Conservation (phyloP, 176 grass and related monocot genomes). For the Oryza punctata region DNA sequence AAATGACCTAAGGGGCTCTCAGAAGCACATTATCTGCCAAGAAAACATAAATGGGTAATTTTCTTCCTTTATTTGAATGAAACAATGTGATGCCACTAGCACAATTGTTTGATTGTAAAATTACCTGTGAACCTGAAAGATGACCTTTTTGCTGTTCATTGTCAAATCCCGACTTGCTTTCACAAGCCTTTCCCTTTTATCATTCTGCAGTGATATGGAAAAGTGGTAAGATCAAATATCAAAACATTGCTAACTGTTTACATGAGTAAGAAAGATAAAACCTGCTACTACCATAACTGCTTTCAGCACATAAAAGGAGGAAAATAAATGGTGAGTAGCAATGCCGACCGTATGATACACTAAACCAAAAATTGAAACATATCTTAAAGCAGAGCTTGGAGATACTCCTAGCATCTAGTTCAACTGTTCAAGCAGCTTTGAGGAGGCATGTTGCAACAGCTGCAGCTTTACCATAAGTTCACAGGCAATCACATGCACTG, state of each 20-base stretch:
- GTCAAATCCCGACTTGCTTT: slow-evolving; percentile 97
- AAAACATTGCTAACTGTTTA: background rate
- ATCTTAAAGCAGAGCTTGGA: background rate
- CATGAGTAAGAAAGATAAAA: background rate
- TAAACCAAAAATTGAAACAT: background rate
- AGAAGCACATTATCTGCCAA: background rate
- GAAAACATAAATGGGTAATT: background rate
- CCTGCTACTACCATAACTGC: background rate
- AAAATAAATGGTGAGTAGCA: background rate
- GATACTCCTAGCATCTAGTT: slow-evolving; percentile 15
- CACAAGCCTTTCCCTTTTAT: slow-evolving; percentile 95
- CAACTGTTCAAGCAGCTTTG: background rate
- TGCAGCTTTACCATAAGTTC: background rate
- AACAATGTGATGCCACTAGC: background rate
- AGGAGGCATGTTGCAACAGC: background rate
- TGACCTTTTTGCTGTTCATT: slow-evolving; percentile 99
- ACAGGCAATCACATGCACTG: background rate
- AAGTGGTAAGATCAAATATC: slow-evolving; percentile 6
- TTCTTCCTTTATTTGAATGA: background rate
- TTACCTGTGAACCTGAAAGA: slow-evolving; percentile 98
- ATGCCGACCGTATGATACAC: background rate
- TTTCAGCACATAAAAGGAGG: slow-evolving; percentile 8
- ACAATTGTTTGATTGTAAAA: background rate
- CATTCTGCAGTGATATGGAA: slow-evolving; percentile 65
- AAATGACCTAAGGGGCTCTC: background rate